A percentile compares a stretch with the other conserved stretches of the same genome.
phyloP scores from a whole-genome alignment of 192 early-diverging fungal genomes.

The Diversispora eburnea region DNA sequence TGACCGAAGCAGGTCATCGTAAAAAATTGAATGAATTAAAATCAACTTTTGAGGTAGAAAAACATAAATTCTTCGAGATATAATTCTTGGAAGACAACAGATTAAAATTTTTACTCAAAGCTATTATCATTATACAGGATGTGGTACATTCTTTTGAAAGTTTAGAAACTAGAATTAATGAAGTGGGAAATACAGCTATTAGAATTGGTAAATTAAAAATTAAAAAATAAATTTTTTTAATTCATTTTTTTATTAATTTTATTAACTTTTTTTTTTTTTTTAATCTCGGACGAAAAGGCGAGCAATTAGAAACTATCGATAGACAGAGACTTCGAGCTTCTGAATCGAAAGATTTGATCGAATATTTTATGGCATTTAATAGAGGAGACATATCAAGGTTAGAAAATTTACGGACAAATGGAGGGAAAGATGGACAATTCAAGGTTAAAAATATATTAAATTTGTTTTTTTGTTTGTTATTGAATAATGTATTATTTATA shows the following conservation, averaged over 20 bases:
- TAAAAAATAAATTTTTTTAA: not conserved
- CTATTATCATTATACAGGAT: conserved; percentile 47
- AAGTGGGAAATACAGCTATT: conserved; percentile 95
- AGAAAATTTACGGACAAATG: conserved; percentile 65
- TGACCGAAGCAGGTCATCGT: conserved; percentile 70
- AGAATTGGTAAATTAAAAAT: conserved; percentile 65
- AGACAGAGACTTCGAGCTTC: conserved; percentile 84
- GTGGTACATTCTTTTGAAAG: conserved; percentile 85
- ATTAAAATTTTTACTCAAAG: not conserved
- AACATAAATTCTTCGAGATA: too few relatives aligned
- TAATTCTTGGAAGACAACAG: conserved; percentile 4
- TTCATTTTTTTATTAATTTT: not conserved
- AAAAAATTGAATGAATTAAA: conserved; percentile 77
- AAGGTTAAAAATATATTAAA: conserved; percentile 46
- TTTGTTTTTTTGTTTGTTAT: not conserved
- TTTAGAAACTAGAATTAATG: conserved; percentile 81
- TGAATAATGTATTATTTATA: not conserved
- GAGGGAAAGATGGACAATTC: conserved; percentile 79
- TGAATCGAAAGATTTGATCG: conserved; percentile 87
- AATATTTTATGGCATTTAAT: conserved; percentile 91
- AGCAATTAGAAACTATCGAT: conserved; percentile 95
- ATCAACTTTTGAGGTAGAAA: conserved; percentile 71
- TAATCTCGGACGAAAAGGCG: conserved; percentile 52
- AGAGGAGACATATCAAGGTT: conserved; percentile 67
- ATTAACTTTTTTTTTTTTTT: not conserved